Percentiles rank a stretch among this genome's conserved stretches.
Conservation (phyloP, 2,329 filamentous ascomycete genomes). For the Trichoderma harzianum region DNA sequence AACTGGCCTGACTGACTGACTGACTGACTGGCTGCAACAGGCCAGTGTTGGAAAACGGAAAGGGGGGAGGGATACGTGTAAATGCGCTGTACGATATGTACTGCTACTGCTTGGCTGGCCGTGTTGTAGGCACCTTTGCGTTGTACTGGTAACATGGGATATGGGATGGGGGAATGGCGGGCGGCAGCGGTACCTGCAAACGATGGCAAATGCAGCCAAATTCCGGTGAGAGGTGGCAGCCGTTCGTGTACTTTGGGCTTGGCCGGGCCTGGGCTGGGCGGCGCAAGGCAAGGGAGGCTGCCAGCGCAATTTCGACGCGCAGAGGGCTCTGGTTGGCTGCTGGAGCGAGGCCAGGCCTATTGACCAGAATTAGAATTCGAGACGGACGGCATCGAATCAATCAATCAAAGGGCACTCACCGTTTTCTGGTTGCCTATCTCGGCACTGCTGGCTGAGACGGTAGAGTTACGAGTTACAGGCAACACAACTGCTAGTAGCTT, state of each 20-base stretch:
- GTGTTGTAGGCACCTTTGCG: not conserved
- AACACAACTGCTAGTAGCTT: not conserved
- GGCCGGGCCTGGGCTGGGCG: not conserved
- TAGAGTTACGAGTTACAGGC: not conserved
- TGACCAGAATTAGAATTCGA: not conserved
- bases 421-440: not conserved
- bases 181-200: not conserved
- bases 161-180: not conserved
- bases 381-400: not conserved
- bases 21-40: not conserved
- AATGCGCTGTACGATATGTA: not conserved
- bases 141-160: not conserved
- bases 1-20: not conserved
- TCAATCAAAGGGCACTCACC: not conserved
- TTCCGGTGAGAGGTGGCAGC: not conserved
- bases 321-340: not conserved
- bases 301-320: not conserved
- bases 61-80: not conserved
- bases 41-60: slow-evolving; percentile 6
- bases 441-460: not conserved
- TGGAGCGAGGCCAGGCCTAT: not conserved
- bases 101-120: not conserved
- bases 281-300: not conserved
- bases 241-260: not conserved
- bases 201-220: not conserved